phyloP scores from a whole-genome alignment of 139 green algal species.

The Helicosporidium sp. region DNA sequence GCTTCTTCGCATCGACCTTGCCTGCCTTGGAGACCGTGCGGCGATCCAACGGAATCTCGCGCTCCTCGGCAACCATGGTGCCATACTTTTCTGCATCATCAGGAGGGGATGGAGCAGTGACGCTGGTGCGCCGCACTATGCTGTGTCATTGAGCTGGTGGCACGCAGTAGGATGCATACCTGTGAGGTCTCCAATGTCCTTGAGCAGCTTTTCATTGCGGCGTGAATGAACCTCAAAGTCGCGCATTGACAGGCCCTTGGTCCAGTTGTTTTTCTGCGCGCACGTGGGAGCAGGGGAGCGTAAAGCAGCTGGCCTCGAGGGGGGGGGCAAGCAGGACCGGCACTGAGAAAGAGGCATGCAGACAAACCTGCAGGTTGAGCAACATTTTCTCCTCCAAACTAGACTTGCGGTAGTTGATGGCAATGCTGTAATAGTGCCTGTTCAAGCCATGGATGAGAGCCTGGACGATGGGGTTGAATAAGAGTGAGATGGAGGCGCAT shows the following conservation, averaged over 20 bases:
- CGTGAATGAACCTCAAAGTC: constrained; percentile 42
- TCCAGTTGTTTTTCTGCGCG: constrained; percentile 70
- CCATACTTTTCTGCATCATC: constrained; percentile 47
- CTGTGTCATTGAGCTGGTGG: not conserved
- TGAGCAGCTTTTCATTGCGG: constrained; percentile 58
- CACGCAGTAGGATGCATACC: not conserved
- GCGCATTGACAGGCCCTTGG: constrained; percentile 57
- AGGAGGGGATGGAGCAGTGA: not conserved
- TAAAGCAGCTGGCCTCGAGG: not conserved
- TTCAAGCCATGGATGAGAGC: constrained; percentile 94
- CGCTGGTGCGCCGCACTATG: no score
- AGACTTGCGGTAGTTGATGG: constrained; percentile 97
- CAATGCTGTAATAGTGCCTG: constrained; percentile 98
- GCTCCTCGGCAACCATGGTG: constrained; percentile 77
- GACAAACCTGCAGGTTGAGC: constrained; percentile 64
- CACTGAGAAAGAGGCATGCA: constrained; percentile 23
- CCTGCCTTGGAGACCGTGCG: constrained; percentile 68
- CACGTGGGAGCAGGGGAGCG: not conserved
- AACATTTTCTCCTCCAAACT: constrained; percentile 97
- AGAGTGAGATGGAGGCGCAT: not conserved
- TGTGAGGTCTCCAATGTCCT: constrained; percentile 56
- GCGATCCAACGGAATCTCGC: constrained; percentile 55
- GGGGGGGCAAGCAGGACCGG: constrained; percentile 18
- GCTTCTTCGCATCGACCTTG: constrained; percentile 93
- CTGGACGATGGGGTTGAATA: constrained; percentile 73